phyloP scores from a whole-genome alignment of 768 basidiomycete species.

The Xanthoconium stramineum region DNA sequence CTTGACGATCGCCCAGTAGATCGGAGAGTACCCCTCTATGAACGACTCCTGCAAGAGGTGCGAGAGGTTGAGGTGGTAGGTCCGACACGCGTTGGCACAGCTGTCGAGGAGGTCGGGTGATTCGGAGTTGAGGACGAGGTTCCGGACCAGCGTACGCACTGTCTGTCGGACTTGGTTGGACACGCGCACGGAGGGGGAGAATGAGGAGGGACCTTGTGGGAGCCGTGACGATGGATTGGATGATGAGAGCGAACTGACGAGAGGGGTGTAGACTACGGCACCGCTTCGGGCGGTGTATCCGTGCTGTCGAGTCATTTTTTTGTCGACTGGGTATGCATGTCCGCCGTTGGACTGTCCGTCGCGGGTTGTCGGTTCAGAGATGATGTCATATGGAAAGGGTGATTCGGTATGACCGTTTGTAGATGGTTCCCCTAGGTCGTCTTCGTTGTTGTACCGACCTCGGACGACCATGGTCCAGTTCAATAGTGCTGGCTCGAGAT shows the following conservation, averaged over 20 bases:
- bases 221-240: conserved; percentile 15
- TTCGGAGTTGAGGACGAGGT: conserved; percentile 39
- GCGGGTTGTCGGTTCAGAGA: background rate
- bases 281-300: background rate
- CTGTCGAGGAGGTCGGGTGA: conserved; percentile 21
- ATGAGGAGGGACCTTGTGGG: conserved; percentile 3
- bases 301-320: conserved; percentile 6
- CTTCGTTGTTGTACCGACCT: conserved; percentile 18
- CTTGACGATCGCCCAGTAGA: conserved; percentile 76
- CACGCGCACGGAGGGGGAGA: conserved; percentile 22
- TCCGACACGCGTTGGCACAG: conserved; percentile 58
- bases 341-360: background rate
- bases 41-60: conserved; percentile 57
- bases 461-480: conserved; percentile 15
- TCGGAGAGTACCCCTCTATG: conserved; percentile 61
- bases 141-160: conserved; percentile 52
- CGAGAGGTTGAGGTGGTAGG: conserved; percentile 49
- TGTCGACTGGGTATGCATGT: background rate
- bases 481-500: background rate
- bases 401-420: conserved; percentile 7
- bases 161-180: conserved; percentile 52
- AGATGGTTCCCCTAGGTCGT: background rate
- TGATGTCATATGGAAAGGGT: conserved; percentile 26
- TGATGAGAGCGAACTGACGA: background rate
- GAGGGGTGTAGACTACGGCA: background rate